These are phyloP conservation scores for Aquilaria malaccensis DNA, from an alignment of 345 rosid species.

Conservation along the genomic window DNA sequence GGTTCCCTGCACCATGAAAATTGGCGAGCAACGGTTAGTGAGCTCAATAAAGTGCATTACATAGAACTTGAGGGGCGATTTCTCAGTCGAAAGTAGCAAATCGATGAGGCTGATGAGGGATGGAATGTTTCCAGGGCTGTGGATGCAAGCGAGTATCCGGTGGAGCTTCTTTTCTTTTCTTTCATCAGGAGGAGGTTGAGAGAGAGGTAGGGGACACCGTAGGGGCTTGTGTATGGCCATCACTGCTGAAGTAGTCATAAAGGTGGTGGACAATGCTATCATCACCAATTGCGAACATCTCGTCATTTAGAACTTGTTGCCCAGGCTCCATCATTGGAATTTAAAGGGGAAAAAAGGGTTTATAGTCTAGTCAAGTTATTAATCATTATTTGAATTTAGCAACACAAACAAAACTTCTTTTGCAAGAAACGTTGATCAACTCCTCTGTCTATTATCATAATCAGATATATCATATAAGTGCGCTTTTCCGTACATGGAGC, in stretches of 20 bases:
- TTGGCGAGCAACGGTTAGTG: conserved; percentile 24
- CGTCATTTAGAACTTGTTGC: conserved; percentile 35
- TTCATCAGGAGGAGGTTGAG: neutral
- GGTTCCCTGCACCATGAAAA: conserved; percentile 30
- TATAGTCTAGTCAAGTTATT: neutral
- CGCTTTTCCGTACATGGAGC: too few species aligned
- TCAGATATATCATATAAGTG: too few species aligned
- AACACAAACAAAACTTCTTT: too few species aligned
- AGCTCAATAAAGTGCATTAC: conserved; percentile 34
- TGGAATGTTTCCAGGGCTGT: conserved; percentile 20
- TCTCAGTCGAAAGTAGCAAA: conserved; percentile 10
- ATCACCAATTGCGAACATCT: conserved; percentile 36
- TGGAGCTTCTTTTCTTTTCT: too few species aligned
- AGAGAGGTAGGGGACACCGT: neutral
- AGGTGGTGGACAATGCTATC: conserved; percentile 40
- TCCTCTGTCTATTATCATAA: too few species aligned
- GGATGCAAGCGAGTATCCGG: neutral
- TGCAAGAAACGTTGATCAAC: too few species aligned
- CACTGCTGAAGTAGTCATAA: conserved; percentile 32
- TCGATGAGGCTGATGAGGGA: conserved; percentile 26
- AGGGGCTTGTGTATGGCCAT: conserved; percentile 30
- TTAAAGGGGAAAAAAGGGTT: neutral
- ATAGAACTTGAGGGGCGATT: conserved; percentile 15
- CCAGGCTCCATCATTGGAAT: neutral
- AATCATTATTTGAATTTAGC: too few species aligned